Percentiles rank a stretch among this genome's conserved stretches.
phyloP scores from a whole-genome alignment of 345 rosid genomes.

The Atalantia buxifolia region DNA sequence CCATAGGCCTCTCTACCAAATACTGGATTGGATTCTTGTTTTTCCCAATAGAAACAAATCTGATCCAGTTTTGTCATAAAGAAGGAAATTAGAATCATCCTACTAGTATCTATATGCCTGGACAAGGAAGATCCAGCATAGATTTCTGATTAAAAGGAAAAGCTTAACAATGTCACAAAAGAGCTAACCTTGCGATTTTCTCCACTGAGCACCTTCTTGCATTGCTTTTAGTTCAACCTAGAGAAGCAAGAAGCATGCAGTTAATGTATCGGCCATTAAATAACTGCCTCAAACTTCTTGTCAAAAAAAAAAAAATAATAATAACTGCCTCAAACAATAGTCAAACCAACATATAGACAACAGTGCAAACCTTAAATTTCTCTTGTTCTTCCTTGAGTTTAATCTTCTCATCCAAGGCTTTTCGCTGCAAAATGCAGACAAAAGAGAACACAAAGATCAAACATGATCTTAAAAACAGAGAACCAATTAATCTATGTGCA shows the following conservation, averaged over 20 bases:
- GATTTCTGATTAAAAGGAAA: neutral
- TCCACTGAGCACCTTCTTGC: slow-evolving; percentile 95
- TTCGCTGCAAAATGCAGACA: slow-evolving; percentile 51
- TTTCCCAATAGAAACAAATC: neutral
- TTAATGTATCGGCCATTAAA: slow-evolving; percentile 4
- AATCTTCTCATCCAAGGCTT: slow-evolving; percentile 82
- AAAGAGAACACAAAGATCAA: neutral
- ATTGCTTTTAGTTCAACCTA: slow-evolving; percentile 78
- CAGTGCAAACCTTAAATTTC: slow-evolving; percentile 67
- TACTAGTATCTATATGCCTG: neutral
- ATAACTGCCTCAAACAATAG: slow-evolving; percentile 7
- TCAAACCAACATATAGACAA: neutral
- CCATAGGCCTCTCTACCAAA: neutral
- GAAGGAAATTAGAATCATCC: neutral
- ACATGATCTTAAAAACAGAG: neutral
- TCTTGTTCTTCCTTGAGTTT: slow-evolving; percentile 86
- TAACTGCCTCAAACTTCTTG: neutral
- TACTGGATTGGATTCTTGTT: neutral
- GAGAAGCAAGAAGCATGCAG: slow-evolving; percentile 4
- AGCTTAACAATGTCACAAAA: neutral
- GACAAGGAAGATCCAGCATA: neutral
- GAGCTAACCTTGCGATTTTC: slow-evolving; percentile 78
- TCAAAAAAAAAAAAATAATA: neutral
- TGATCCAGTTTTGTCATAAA: neutral
- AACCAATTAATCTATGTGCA: neutral